A percentile compares a stretch with the other conserved stretches of the same genome.
These are phyloP conservation scores for Ustilago sp. DNA, from an alignment of 1,284 basidiomycete genomes.

Conservation along the genomic window DNA sequence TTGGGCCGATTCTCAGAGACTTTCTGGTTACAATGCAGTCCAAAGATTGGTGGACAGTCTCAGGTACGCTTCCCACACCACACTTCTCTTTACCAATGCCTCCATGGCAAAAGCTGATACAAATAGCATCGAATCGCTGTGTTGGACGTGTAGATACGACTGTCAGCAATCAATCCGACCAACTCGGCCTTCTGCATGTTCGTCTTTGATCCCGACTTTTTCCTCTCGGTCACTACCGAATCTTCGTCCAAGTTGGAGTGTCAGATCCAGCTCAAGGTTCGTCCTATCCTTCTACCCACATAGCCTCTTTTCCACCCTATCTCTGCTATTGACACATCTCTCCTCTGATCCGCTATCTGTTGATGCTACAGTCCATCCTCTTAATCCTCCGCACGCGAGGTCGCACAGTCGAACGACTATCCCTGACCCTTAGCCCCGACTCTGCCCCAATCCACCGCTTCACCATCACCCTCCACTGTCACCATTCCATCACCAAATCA, in stretches of 20 bases:
- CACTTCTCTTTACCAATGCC: not conserved
- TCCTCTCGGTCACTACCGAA: slow-evolving; percentile 32
- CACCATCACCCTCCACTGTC: slow-evolving; percentile 45
- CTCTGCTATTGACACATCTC: no score
- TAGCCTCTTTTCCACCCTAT: no score
- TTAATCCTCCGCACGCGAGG: slow-evolving; percentile 49
- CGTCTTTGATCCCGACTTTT: slow-evolving; percentile 53
- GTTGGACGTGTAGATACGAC: slow-evolving; percentile 38
- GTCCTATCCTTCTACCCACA: not conserved
- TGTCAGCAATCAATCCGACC: slow-evolving; percentile 60
- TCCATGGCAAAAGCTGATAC: not conserved
- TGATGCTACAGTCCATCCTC: slow-evolving; percentile 37
- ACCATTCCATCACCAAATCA: slow-evolving; percentile 53
- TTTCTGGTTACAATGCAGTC: slow-evolving; percentile 44
- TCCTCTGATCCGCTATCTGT: no score
- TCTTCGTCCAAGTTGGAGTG: slow-evolving; percentile 44
- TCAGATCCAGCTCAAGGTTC: slow-evolving; percentile 50
- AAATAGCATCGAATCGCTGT: no score
- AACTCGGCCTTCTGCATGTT: slow-evolving; percentile 64
- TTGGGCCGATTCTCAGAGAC: slow-evolving; percentile 46
- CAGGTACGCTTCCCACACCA: slow-evolving; percentile 11
- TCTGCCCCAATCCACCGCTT: slow-evolving; percentile 28
- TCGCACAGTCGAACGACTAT: slow-evolving; percentile 45
- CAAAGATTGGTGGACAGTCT: slow-evolving; percentile 15
- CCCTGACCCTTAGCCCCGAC: slow-evolving; percentile 31